A percentile compares a stretch with the other conserved stretches of the same genome.
Evolutionary conservation across 805 yeast genomes (phyloP).

Genomic region (Kregervanrija delftensis): DNA sequence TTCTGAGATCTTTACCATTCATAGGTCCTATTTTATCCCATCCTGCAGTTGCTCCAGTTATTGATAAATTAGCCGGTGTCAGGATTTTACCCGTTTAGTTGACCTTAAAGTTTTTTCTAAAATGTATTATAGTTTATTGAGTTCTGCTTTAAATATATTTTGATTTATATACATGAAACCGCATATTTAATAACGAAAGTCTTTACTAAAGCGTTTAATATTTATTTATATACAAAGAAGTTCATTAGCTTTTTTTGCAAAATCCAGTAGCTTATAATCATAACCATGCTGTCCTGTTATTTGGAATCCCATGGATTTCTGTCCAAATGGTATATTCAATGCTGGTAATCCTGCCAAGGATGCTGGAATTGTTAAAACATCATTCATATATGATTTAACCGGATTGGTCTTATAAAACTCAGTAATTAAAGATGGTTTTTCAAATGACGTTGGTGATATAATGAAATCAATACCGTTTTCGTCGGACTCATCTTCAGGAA

Average conservation of each 20-base stretch:
- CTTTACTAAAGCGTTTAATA: no score
- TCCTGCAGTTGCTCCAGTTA: slow-evolving; percentile 74
- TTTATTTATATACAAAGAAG: background rate
- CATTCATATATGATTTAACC: slow-evolving; percentile 67
- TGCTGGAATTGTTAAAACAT: slow-evolving; percentile 82
- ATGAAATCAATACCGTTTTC: slow-evolving; percentile 56
- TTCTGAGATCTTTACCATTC: slow-evolving; percentile 79
- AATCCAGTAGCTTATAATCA: slow-evolving; percentile 54
- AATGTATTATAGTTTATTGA: slow-evolving; percentile 9
- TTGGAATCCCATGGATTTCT: slow-evolving; percentile 61
- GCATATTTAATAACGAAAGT: no score
- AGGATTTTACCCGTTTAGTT: slow-evolving; percentile 56
- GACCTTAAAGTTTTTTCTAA: background rate
- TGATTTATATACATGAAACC: no score
- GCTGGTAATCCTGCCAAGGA: slow-evolving; percentile 91
- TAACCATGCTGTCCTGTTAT: slow-evolving; percentile 82
- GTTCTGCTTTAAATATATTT: background rate
- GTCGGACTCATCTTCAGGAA: slow-evolving; percentile 2
- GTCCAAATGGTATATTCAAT: slow-evolving; percentile 60
- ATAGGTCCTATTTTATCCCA: slow-evolving; percentile 80
- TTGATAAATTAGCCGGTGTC: slow-evolving; percentile 60
- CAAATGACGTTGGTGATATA: slow-evolving; percentile 63
- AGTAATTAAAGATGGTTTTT: slow-evolving; percentile 38
- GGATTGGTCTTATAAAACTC: slow-evolving; percentile 25
- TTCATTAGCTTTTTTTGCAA: slow-evolving; percentile 11